A percentile compares a stretch with the other conserved stretches of the same genome.
Evolutionary conservation across 139 green algal species (phyloP).

Genomic region (Tetraselmis striata): DNA sequence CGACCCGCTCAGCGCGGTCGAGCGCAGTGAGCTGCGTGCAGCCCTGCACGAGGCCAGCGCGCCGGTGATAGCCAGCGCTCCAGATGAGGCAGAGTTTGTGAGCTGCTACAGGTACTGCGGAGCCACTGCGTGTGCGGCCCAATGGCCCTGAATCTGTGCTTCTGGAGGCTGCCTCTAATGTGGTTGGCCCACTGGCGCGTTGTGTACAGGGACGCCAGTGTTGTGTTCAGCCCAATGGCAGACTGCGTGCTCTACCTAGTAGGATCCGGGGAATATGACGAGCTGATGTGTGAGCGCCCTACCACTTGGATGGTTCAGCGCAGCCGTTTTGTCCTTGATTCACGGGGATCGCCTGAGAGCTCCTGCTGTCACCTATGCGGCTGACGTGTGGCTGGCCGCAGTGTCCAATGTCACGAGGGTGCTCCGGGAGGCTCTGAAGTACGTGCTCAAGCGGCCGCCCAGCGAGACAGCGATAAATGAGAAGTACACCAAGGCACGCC

Average conservation of each 20-base stretch:
- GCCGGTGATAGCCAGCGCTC: neutral
- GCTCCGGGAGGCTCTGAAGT: neutral
- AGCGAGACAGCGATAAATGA: neutral
- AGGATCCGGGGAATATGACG: neutral
- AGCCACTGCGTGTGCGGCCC: no score
- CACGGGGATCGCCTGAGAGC: no score
- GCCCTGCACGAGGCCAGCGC: neutral
- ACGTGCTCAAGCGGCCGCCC: neutral
- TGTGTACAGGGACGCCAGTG: neutral
- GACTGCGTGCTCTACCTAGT: neutral
- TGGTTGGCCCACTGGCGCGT: no score
- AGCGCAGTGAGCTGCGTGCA: neutral
- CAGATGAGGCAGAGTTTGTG: neutral
- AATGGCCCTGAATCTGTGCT: no score
- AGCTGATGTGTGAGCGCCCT: neutral
- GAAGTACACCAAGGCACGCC: neutral
- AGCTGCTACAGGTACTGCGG: neutral
- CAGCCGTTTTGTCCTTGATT: no score
- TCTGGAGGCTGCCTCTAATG: no score
- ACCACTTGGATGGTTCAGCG: no score
- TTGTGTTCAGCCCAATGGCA: neutral
- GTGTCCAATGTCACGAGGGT: neutral
- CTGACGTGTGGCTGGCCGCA: neutral
- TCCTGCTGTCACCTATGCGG: no score
- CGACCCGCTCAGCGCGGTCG: neutral